A percentile compares a stretch with the other conserved stretches of the same genome.
Conservation (phyloP, 1,139 yeast genomes). For the Taphrina deformans region DNA sequence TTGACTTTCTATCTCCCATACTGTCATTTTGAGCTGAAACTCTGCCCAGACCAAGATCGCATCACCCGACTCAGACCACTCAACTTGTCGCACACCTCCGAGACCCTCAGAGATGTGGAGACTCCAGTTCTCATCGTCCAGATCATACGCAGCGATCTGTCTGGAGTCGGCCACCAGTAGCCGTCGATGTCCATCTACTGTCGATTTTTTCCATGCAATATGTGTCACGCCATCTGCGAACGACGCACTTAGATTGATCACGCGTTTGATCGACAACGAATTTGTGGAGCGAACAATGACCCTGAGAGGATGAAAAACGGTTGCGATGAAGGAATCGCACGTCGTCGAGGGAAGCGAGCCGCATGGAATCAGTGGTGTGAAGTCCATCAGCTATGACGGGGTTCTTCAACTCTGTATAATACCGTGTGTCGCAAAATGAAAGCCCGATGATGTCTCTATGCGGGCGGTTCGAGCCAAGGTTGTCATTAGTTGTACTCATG, state of each 20-base stretch:
- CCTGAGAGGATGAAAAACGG: slow-evolving; percentile 11
- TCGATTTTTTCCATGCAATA: slow-evolving; percentile 20
- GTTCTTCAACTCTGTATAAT: background rate
- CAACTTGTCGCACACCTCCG: slow-evolving; percentile 36
- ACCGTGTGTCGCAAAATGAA: no score
- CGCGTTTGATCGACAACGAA: slow-evolving; percentile 34
- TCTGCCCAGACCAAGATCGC: slow-evolving; percentile 39
- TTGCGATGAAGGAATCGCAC: slow-evolving; percentile 25
- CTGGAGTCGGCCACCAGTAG: slow-evolving; percentile 37
- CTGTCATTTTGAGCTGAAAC: slow-evolving; percentile 36
- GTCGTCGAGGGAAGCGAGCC: slow-evolving; percentile 11
- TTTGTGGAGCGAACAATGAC: slow-evolving; percentile 32
- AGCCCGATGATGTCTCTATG: no score
- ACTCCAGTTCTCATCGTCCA: slow-evolving; percentile 32
- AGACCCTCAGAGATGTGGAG: slow-evolving; percentile 35
- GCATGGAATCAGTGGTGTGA: slow-evolving; percentile 25
- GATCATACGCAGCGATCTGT: slow-evolving; percentile 37
- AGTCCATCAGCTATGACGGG: slow-evolving; percentile 5
- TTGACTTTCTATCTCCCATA: slow-evolving; percentile 26
- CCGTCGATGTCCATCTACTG: slow-evolving; percentile 33
- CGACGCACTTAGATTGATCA: slow-evolving; percentile 22
- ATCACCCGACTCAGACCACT: slow-evolving; percentile 38
- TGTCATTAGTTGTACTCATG: no score
- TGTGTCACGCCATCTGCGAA: slow-evolving; percentile 8
- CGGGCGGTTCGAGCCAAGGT: no score